Conservation (phyloP, 1,139 yeast species). For the Diutina scorzettiae region DNA sequence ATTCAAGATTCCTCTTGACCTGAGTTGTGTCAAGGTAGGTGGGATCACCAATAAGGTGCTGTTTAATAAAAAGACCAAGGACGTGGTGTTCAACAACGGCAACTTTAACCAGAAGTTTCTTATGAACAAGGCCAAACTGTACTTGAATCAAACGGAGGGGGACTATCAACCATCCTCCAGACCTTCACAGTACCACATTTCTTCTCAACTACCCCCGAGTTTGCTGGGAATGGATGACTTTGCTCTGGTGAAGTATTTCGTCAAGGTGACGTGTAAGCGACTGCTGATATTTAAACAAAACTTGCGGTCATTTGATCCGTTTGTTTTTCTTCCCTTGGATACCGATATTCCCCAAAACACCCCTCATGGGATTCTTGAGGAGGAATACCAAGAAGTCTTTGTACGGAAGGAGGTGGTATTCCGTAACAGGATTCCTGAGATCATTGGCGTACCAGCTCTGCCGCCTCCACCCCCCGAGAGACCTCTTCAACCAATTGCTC, state of each 20-base stretch:
- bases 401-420: slow-evolving; percentile 29
- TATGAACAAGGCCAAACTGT: slow-evolving; percentile 8
- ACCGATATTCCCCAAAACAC: slow-evolving; percentile 18
- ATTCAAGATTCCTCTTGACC: slow-evolving; percentile 40
- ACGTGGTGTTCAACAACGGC: slow-evolving; percentile 25
- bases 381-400: slow-evolving; percentile 27
- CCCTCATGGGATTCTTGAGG: slow-evolving; percentile 9
- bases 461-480: neutral
- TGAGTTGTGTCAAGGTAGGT: slow-evolving; percentile 30
- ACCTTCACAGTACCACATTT: slow-evolving; percentile 22
- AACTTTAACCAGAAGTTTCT: slow-evolving; percentile 16
- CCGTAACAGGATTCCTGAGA: slow-evolving; percentile 29
- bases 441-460: slow-evolving; percentile 21
- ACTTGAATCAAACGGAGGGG: neutral
- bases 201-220: slow-evolving; percentile 44
- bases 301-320: slow-evolving; percentile 36
- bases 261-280: slow-evolving; percentile 49
- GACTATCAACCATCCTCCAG: too few relatives aligned
- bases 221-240: slow-evolving; percentile 32
- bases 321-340: slow-evolving; percentile 44
- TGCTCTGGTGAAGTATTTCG: slow-evolving; percentile 39
- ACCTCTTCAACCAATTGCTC: neutral
- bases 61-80: slow-evolving; percentile 22
- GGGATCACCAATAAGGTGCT: slow-evolving; percentile 32
- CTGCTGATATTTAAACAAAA: slow-evolving; percentile 41